phyloP scores from a whole-genome alignment of 352 stramenopile species.

The Saprolegnia parasitica region DNA sequence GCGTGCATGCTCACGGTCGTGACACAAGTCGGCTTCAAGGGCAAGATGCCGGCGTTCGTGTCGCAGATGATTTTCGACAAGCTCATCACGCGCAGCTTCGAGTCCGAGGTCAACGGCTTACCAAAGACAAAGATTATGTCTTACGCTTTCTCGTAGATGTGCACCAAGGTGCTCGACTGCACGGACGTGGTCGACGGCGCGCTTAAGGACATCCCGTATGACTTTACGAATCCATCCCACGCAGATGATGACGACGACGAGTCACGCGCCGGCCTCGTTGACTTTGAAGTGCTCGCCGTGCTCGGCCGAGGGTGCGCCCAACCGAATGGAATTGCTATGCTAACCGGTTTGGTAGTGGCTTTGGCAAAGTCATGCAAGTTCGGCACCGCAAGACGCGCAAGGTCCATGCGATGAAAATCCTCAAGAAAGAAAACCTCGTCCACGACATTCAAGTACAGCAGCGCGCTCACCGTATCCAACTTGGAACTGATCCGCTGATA shows the following conservation, averaged over 20 bases:
- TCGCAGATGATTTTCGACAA: conserved; percentile 23
- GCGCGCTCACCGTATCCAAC: neutral
- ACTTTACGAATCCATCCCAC: neutral
- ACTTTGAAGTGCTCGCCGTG: conserved; percentile 78
- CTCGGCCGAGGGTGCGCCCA: conserved; percentile 34
- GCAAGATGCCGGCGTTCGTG: conserved; percentile 19
- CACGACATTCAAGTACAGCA: conserved; percentile 22
- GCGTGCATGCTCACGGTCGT: conserved; percentile 27
- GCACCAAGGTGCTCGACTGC: conserved; percentile 3
- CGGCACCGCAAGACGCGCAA: conserved; percentile 47
- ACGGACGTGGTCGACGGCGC: neutral
- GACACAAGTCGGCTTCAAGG: conserved; percentile 26
- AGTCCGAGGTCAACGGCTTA: neutral
- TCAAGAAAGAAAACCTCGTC: conserved; percentile 90
- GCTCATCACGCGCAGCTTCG: conserved; percentile 24
- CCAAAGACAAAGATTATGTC: neutral
- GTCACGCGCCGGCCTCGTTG: conserved; percentile 29
- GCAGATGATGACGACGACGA: conserved; percentile 1
- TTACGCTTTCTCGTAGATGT: neutral
- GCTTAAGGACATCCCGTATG: neutral
- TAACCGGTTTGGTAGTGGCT: neutral
- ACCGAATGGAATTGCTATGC: neutral
- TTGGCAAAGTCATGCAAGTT: conserved; percentile 33
- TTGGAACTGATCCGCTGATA: neutral
- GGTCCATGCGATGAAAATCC: conserved; percentile 87